Evolutionary conservation across 176 grass and related monocot species (phyloP).

Genomic region (Oryza officinalis): DNA sequence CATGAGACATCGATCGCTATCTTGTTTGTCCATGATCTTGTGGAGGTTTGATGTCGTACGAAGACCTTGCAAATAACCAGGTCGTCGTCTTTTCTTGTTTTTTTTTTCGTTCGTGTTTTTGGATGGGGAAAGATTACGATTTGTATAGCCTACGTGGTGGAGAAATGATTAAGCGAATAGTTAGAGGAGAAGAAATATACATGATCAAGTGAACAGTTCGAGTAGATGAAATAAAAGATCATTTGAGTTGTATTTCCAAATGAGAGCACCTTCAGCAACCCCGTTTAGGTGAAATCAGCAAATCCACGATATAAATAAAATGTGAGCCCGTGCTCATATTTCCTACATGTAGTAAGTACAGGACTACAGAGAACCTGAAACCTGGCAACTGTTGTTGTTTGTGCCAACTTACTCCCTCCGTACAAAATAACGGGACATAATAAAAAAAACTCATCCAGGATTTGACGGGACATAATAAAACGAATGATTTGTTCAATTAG

Average conservation of each 20-base stretch:
- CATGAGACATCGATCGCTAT: not conserved
- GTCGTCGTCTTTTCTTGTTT: not conserved
- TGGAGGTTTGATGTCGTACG: not conserved
- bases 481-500: too few species aligned
- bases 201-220: slow-evolving; percentile 10
- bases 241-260: not conserved
- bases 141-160: not conserved
- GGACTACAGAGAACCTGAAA: not conserved
- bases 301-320: not conserved
- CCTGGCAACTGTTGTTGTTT: not conserved
- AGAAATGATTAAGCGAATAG: slow-evolving; percentile 20
- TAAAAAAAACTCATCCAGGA: too few species aligned
- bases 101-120: not conserved
- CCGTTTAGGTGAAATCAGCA: not conserved
- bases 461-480: too few species aligned
- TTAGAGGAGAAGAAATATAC: too few species aligned
- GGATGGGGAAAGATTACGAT: not conserved
- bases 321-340: not conserved
- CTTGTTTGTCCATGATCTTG: not conserved
- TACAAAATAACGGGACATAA: too few species aligned
- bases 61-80: not conserved
- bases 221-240: not conserved
- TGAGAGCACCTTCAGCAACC: not conserved
- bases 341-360: not conserved
- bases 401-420: slow-evolving; percentile 6